Conservation (phyloP, 805 yeast species). For the Lachancea mirantina region DNA sequence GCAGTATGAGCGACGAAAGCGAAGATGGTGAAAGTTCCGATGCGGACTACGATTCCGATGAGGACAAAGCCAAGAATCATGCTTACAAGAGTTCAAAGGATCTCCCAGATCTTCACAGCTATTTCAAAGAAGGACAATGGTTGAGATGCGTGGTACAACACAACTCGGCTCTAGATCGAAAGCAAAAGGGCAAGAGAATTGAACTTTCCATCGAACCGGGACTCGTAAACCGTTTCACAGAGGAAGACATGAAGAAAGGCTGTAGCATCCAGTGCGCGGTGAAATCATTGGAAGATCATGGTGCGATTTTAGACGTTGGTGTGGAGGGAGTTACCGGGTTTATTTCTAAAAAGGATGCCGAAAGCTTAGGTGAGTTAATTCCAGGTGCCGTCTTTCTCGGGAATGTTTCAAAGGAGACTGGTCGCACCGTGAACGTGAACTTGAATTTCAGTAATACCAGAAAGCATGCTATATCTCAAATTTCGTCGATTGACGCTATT, state of each 20-base stretch:
- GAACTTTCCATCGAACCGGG: constrained; percentile 70
- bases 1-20: constrained; percentile 37
- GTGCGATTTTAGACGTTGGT: constrained; percentile 72
- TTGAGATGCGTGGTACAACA: constrained; percentile 71
- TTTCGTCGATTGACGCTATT: constrained; percentile 70
- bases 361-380: constrained; percentile 32
- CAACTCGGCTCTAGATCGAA: constrained; percentile 36
- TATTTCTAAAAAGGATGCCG: constrained; percentile 61
- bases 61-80: constrained; percentile 21
- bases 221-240: constrained; percentile 55
- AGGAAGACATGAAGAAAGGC: constrained; percentile 61
- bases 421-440: constrained; percentile 45
- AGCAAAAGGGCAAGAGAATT: constrained; percentile 47
- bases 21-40: constrained; percentile 31
- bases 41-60: constrained; percentile 27
- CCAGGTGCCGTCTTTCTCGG: constrained; percentile 69
- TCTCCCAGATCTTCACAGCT: constrained; percentile 48
- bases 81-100: constrained; percentile 27
- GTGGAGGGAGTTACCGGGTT: constrained; percentile 55
- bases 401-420: constrained; percentile 43
- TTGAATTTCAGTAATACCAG: constrained; percentile 42
- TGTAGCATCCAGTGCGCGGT: constrained; percentile 66
- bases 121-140: constrained; percentile 77
- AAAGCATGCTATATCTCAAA: constrained; percentile 40
- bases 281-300: constrained; percentile 85